A percentile compares a stretch with the other conserved stretches of the same genome.
phyloP scores from a whole-genome alignment of 2,329 filamentous ascomycete genomes.

The Penicillium sp. region DNA sequence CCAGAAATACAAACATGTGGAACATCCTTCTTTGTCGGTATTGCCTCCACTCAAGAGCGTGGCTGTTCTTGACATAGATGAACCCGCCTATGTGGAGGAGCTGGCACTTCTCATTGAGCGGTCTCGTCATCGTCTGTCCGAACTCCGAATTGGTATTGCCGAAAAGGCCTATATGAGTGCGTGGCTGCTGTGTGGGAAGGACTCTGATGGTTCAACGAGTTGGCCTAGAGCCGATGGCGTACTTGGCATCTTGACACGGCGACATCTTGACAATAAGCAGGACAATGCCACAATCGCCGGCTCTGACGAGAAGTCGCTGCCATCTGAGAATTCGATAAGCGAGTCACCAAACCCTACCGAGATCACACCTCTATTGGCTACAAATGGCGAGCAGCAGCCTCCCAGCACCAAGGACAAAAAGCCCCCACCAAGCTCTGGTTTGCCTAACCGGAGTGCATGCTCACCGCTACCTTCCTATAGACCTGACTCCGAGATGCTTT shows the following conservation, averaged over 20 bases:
- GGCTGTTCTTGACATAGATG: slow-evolving; percentile 77
- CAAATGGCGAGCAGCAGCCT: neutral
- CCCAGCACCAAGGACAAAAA: neutral
- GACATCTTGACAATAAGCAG: slow-evolving; percentile 3
- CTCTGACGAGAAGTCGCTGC: neutral
- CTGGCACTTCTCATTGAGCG: slow-evolving; percentile 74
- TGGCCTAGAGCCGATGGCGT: slow-evolving; percentile 39
- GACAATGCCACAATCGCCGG: slow-evolving; percentile 1
- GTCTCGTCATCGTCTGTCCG: slow-evolving; percentile 64
- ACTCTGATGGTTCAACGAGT: slow-evolving; percentile 13
- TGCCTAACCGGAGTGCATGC: slow-evolving; percentile 2
- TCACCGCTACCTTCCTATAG: slow-evolving; percentile 11
- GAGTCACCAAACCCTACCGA: neutral
- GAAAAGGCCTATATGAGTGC: slow-evolving; percentile 29
- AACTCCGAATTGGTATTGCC: slow-evolving; percentile 73
- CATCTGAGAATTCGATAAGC: neutral
- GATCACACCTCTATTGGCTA: neutral
- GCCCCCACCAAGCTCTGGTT: neutral
- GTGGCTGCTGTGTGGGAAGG: slow-evolving; percentile 29
- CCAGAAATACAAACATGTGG: slow-evolving; percentile 61
- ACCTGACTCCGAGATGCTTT: slow-evolving; percentile 50
- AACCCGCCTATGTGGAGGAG: slow-evolving; percentile 78
- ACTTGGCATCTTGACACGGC: slow-evolving; percentile 31
- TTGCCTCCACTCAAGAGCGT: slow-evolving; percentile 72
- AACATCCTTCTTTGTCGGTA: slow-evolving; percentile 77